Evolutionary conservation across 768 basidiomycete species (phyloP).

Genomic region (Kwoniella mangroviensis): DNA sequence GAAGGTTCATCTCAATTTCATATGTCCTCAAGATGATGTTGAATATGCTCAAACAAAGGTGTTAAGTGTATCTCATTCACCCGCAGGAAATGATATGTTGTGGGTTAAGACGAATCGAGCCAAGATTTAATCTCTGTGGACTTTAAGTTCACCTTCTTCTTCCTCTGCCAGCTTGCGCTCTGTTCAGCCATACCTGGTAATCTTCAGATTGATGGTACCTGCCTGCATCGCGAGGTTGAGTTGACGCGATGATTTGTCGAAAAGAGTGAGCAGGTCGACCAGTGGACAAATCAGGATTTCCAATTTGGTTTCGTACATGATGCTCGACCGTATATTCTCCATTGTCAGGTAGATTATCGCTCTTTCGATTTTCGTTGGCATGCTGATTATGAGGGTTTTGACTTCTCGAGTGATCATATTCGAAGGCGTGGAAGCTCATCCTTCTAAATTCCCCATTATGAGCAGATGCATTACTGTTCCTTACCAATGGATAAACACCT

Average conservation of each 20-base stretch:
- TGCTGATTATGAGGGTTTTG: background rate
- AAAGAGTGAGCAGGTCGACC: background rate
- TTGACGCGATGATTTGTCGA: background rate
- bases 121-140: background rate
- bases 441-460: background rate
- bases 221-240: background rate
- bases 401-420: background rate
- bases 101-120: too few species aligned
- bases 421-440: background rate
- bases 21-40: too few species aligned
- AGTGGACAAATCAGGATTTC: too few species aligned
- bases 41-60: too few species aligned
- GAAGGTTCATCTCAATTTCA: too few species aligned
- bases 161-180: background rate
- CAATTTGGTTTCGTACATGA: too few species aligned
- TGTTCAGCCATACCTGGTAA: background rate
- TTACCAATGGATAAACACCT: too few species aligned
- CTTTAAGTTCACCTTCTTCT: background rate
- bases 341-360: background rate
- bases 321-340: background rate
- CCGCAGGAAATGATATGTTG: too few species aligned
- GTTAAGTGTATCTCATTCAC: too few species aligned
- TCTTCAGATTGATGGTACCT: slow-evolving; percentile 3
- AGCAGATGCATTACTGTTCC: too few species aligned
- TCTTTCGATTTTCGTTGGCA: background rate